Evolutionary conservation across 2,329 filamentous ascomycete genomes (phyloP).

Genomic region (Pseudogymnoascus sp.): DNA sequence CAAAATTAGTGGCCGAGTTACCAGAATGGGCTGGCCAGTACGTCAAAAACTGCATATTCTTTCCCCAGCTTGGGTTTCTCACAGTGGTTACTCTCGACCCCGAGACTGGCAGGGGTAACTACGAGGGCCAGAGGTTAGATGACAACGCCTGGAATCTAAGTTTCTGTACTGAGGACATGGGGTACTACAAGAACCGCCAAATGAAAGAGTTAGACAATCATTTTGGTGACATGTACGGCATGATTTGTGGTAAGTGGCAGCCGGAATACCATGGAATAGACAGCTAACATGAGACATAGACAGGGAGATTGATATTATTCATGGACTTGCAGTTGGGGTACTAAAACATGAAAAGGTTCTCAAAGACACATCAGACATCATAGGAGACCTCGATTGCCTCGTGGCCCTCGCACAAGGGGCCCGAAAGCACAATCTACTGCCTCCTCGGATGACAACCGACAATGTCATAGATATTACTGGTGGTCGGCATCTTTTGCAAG

Average conservation of each 20-base stretch:
- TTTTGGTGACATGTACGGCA: constrained; percentile 76
- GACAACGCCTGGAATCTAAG: constrained; percentile 66
- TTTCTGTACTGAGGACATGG: constrained; percentile 62
- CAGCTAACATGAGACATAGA: constrained; percentile 40
- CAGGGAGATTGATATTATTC: constrained; percentile 80
- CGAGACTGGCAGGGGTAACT: constrained; percentile 49
- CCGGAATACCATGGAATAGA: not conserved
- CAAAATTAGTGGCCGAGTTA: constrained; percentile 53
- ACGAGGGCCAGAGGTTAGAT: constrained; percentile 49
- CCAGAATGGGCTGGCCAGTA: constrained; percentile 49
- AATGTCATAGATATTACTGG: constrained; percentile 66
- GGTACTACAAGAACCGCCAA: constrained; percentile 78
- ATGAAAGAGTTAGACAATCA: constrained; percentile 75
- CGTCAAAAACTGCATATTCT: constrained; percentile 72
- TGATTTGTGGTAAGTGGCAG: constrained; percentile 61
- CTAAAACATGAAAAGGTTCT: constrained; percentile 62
- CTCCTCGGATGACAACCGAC: constrained; percentile 59
- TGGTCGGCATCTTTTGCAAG: constrained; percentile 84
- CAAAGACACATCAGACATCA: constrained; percentile 62
- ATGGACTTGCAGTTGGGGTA: constrained; percentile 63
- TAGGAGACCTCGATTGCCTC: constrained; percentile 80
- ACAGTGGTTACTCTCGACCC: constrained; percentile 61
- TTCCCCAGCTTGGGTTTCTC: constrained; percentile 86
- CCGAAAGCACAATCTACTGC: constrained; percentile 59
- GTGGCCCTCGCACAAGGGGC: constrained; percentile 75